These are phyloP conservation scores for Colletotrichum neosansevieriae DNA, from an alignment of 2,329 filamentous ascomycete species.

Conservation along the genomic window DNA sequence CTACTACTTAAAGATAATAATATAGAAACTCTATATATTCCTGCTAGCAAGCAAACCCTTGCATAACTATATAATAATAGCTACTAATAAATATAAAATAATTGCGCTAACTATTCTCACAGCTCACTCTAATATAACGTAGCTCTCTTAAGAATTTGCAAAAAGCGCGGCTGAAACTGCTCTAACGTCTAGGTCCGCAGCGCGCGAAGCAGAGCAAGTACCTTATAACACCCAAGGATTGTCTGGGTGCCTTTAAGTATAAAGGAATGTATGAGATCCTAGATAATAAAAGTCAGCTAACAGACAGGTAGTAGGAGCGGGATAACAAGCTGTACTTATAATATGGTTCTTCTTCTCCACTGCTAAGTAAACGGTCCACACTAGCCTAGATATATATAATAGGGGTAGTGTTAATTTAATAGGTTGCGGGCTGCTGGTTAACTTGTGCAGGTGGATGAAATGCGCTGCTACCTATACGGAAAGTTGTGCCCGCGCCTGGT, in stretches of 20 bases:
- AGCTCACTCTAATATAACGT: too few species aligned
- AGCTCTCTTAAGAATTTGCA: not conserved
- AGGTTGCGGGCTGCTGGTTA: too few species aligned
- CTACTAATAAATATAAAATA: not conserved
- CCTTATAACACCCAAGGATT: not conserved
- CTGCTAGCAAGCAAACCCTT: too few species aligned
- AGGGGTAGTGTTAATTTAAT: too few species aligned
- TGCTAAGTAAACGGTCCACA: too few species aligned
- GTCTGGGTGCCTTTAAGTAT: not conserved
- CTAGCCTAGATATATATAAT: not conserved
- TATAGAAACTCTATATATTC: too few species aligned
- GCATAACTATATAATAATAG: too few species aligned
- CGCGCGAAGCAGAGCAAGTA: not conserved
- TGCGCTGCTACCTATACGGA: too few species aligned
- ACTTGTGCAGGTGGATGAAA: too few species aligned
- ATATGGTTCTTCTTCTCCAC: not conserved
- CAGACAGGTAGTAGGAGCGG: not conserved
- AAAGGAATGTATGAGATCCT: not conserved
- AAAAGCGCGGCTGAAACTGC: not conserved
- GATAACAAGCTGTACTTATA: not conserved
- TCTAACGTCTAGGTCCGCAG: not conserved
- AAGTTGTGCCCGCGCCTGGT: not conserved
- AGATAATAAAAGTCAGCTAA: not conserved
- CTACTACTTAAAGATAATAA: too few species aligned
- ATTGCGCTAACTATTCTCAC: not conserved